These are phyloP conservation scores for Parastagonospora nodorum DNA, from an alignment of 2,329 filamentous ascomycete species.

Conservation along the genomic window DNA sequence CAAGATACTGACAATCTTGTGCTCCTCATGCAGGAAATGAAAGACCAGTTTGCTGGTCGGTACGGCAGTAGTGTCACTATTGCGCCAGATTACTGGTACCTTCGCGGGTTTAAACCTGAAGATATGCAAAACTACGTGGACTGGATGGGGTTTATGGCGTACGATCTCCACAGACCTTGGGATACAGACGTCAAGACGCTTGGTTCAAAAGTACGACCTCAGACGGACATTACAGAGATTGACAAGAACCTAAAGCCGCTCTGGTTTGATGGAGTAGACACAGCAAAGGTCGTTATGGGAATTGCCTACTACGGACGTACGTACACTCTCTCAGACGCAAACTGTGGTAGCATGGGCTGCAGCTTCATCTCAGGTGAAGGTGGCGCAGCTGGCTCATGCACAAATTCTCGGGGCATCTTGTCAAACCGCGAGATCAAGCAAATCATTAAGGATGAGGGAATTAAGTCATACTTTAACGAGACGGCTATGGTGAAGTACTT, in stretches of 20 bases:
- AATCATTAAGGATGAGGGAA: constrained; percentile 23
- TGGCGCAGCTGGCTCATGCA: constrained; percentile 24
- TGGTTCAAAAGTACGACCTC: constrained; percentile 16
- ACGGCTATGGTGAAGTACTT: constrained; percentile 41
- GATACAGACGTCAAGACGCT: constrained; percentile 42
- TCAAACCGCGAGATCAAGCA: constrained; percentile 41
- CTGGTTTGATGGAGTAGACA: constrained; percentile 52
- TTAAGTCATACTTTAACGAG: constrained; percentile 24
- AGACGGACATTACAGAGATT: constrained; percentile 56
- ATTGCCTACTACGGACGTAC: constrained; percentile 52
- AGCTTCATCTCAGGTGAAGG: constrained; percentile 28
- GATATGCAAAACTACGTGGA: constrained; percentile 47
- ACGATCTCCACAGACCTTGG: constrained; percentile 26
- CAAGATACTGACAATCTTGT: constrained; percentile 41
- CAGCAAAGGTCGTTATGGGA: constrained; percentile 51
- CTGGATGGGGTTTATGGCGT: constrained; percentile 22
- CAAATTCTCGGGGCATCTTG: constrained; percentile 36
- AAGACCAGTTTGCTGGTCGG: constrained; percentile 10
- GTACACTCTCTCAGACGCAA: constrained; percentile 6
- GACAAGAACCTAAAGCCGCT: constrained; percentile 47
- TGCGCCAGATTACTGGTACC: constrained; percentile 23
- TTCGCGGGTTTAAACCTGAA: constrained; percentile 31
- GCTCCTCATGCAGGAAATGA: constrained; percentile 23
- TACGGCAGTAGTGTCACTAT: constrained; percentile 33
- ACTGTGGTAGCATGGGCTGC: constrained; percentile 44